Percentiles rank a stretch among this genome's conserved stretches.
phyloP scores from a whole-genome alignment of 2,329 filamentous ascomycete species.

The Drechslerella coelobrocha region DNA sequence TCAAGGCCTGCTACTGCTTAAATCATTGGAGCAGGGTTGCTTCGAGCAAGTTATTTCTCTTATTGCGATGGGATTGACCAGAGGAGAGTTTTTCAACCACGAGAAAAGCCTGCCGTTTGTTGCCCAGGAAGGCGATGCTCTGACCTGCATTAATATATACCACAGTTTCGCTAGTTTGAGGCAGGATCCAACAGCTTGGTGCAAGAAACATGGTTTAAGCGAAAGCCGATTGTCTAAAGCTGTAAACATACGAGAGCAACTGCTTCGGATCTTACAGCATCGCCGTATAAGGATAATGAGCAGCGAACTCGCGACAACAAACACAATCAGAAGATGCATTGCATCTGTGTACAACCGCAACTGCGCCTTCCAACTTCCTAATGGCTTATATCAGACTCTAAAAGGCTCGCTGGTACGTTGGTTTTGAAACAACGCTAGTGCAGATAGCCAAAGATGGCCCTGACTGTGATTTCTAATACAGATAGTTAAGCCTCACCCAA shows the following conservation, averaged over 20 bases:
- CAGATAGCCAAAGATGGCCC: constrained; percentile 90
- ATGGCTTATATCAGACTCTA: constrained; percentile 19
- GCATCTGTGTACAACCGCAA: constrained; percentile 56
- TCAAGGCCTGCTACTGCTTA: constrained; percentile 82
- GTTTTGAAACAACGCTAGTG: constrained; percentile 58
- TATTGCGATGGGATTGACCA: constrained; percentile 26
- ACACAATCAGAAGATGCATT: constrained; percentile 31
- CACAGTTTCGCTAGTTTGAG: constrained; percentile 83
- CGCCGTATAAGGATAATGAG: constrained; percentile 77
- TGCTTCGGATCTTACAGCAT: constrained; percentile 83
- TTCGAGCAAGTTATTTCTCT: constrained; percentile 39
- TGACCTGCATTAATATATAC: constrained; percentile 90
- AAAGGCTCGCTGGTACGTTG: constrained; percentile 15
- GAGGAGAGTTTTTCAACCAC: constrained; percentile 34
- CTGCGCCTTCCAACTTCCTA: constrained; percentile 55
- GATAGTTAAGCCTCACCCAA: constrained; percentile 90
- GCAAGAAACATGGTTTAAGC: constrained; percentile 83
- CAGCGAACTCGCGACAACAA: constrained; percentile 56
- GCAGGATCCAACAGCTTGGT: constrained; percentile 82
- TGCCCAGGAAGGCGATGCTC: constrained; percentile 88
- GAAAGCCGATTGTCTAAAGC: constrained; percentile 84
- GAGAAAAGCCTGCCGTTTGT: constrained; percentile 68
- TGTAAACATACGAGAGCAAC: constrained; percentile 81
- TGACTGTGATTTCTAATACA: constrained; percentile 73
- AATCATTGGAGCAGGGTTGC: constrained; percentile 24